These are phyloP conservation scores for Macrocybe gigantea DNA, from an alignment of 768 basidiomycete species.

Conservation along the genomic window DNA sequence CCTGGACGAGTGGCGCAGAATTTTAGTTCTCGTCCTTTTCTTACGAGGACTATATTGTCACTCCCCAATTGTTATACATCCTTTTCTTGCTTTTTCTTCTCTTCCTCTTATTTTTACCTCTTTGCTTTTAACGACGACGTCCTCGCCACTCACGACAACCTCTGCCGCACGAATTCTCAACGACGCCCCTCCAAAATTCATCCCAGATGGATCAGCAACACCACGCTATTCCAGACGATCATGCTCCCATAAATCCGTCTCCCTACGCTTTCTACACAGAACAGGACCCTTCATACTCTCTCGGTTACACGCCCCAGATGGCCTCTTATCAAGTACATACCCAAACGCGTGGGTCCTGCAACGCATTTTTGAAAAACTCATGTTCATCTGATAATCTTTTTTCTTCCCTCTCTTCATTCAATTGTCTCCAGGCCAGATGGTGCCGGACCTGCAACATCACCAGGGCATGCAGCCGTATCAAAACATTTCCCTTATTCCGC, in stretches of 20 bases:
- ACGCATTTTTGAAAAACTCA: slow-evolving; percentile 35
- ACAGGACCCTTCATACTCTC: slow-evolving; percentile 46
- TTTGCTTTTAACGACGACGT: slow-evolving; percentile 27
- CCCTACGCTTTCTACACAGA: slow-evolving; percentile 52
- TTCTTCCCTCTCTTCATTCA: slow-evolving; percentile 45
- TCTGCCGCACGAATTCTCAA: slow-evolving; percentile 14
- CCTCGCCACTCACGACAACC: slow-evolving; percentile 16
- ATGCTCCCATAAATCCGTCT: slow-evolving; percentile 32
- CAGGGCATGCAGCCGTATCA: slow-evolving; percentile 38
- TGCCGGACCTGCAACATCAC: slow-evolving; percentile 65
- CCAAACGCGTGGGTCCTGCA: slow-evolving; percentile 62
- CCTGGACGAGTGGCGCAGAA: slow-evolving; percentile 19
- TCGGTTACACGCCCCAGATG: slow-evolving; percentile 52
- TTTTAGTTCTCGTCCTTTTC: slow-evolving; percentile 18
- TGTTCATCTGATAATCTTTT: slow-evolving; percentile 64
- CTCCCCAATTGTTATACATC: slow-evolving; percentile 17
- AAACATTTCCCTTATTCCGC: slow-evolving; percentile 60
- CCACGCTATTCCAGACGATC: slow-evolving; percentile 45
- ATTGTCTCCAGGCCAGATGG: slow-evolving; percentile 38
- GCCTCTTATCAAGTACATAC: slow-evolving; percentile 53
- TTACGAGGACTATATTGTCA: slow-evolving; percentile 10
- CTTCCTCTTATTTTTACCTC: slow-evolving; percentile 22
- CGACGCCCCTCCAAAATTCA: slow-evolving; percentile 19
- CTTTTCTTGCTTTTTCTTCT: slow-evolving; percentile 24
- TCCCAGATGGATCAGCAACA: slow-evolving; percentile 39